phyloP scores from a whole-genome alignment of 345 rosid genomes.

The Salix purpurea region DNA sequence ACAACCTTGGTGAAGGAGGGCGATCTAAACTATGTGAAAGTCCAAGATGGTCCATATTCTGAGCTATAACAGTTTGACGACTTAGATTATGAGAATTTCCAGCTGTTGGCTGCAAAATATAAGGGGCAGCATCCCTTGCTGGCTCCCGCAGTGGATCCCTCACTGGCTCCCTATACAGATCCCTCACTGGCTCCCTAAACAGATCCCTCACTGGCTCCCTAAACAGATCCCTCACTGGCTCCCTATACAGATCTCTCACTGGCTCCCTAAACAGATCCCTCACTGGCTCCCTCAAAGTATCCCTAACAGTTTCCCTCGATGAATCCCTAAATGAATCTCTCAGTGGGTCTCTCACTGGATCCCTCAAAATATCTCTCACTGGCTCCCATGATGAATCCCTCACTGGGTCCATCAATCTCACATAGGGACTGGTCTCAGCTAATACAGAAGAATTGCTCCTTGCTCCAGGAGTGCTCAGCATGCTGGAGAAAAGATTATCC shows the following conservation, averaged over 20 bases:
- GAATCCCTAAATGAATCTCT: constrained; percentile 8
- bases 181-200: constrained; percentile 4
- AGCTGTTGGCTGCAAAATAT: constrained; percentile 28
- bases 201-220: constrained; percentile 9
- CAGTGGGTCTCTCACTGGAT: neutral
- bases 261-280: constrained; percentile 5
- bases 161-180: neutral
- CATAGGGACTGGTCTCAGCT: constrained; percentile 52
- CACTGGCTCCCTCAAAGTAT: constrained; percentile 6
- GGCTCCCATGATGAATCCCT: neutral
- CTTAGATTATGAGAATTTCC: constrained; percentile 37
- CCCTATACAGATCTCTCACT: neutral
- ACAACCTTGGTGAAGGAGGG: constrained; percentile 42
- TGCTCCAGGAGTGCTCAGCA: constrained; percentile 31
- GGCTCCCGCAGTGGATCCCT: constrained; percentile 6
- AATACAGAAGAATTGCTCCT: constrained; percentile 39
- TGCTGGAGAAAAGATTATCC: constrained; percentile 53
- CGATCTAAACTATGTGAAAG: constrained; percentile 41
- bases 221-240: neutral
- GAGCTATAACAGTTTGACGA: constrained; percentile 28
- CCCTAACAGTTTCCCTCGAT: constrained; percentile 5
- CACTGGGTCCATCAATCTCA: neutral
- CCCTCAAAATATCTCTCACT: constrained; percentile 6
- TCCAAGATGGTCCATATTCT: constrained; percentile 45
- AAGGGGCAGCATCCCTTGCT: constrained; percentile 33